A percentile compares a stretch with the other conserved stretches of the same genome.
Conservation (phyloP, 257 asterid species). For the Solanum piurae region DNA sequence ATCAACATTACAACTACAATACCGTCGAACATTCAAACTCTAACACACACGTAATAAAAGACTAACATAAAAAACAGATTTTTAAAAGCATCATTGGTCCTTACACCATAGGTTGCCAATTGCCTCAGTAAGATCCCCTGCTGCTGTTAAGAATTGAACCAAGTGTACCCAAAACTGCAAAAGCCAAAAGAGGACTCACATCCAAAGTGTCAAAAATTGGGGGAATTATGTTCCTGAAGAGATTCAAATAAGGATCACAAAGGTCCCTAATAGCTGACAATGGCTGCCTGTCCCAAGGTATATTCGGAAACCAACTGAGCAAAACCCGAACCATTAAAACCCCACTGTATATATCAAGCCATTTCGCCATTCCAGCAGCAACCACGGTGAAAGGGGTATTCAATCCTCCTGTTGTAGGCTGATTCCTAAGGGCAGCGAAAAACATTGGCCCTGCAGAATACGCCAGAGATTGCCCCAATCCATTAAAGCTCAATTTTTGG, state of each 20-base stretch:
- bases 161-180: constrained; percentile 69
- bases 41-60: not conserved
- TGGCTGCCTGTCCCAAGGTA: constrained; percentile 95
- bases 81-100: not conserved
- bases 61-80: not conserved
- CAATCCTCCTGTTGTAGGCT: constrained; percentile 25
- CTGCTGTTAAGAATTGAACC: constrained; percentile 59
- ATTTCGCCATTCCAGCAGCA: constrained; percentile 85
- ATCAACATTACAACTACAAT: not conserved
- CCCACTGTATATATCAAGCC: constrained; percentile 84
- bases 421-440: constrained; percentile 59
- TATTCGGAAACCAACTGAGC: constrained; percentile 93
- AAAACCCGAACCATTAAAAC: constrained; percentile 81
- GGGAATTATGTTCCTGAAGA: constrained; percentile 82
- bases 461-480: constrained; percentile 23
- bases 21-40: not conserved
- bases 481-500: constrained; percentile 19
- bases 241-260: constrained; percentile 89
- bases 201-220: constrained; percentile 75
- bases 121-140: constrained; percentile 32
- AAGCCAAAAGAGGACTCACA: constrained; percentile 77
- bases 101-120: not conserved
- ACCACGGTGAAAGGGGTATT: constrained; percentile 86
- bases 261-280: constrained; percentile 81
- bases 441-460: constrained; percentile 56